Conservation (phyloP, 179 eudicot genomes). For the Silene noctiflora region DNA sequence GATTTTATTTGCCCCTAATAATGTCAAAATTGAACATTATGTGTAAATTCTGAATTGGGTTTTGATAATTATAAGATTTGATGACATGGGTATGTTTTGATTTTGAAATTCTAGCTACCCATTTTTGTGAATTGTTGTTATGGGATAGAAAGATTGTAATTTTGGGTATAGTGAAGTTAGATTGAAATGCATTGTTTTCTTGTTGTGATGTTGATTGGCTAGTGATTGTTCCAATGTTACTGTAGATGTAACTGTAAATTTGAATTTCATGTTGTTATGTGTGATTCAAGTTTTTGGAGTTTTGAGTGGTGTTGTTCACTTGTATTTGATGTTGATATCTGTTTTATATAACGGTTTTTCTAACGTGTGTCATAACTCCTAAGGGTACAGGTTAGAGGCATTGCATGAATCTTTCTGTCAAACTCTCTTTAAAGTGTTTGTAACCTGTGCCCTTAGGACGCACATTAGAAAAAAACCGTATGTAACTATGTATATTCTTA, state of each 20-base stretch:
- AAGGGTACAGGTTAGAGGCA: no score
- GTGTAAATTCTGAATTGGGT: slow-evolving; percentile 12
- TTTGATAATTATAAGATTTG: not conserved
- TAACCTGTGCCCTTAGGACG: no score
- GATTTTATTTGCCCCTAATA: not conserved
- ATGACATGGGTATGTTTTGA: not conserved
- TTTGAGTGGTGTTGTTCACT: slow-evolving; percentile 10
- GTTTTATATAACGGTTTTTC: not conserved
- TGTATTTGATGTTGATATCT: not conserved
- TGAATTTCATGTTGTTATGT: not conserved
- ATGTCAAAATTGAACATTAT: not conserved
- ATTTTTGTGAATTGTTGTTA: not conserved
- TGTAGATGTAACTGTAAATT: not conserved
- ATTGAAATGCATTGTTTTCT: not conserved
- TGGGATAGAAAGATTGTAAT: not conserved
- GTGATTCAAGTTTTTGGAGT: not conserved
- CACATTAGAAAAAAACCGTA: no score
- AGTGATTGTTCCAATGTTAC: not conserved
- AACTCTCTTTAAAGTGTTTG: no score
- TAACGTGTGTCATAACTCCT: no score
- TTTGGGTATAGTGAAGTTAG: not conserved
- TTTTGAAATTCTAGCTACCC: not conserved
- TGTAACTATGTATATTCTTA: not conserved
- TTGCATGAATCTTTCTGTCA: no score
- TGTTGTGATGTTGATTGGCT: not conserved